Conservation (phyloP, 164 flowering plant genomes). For the Echeveria elegans region DNA sequence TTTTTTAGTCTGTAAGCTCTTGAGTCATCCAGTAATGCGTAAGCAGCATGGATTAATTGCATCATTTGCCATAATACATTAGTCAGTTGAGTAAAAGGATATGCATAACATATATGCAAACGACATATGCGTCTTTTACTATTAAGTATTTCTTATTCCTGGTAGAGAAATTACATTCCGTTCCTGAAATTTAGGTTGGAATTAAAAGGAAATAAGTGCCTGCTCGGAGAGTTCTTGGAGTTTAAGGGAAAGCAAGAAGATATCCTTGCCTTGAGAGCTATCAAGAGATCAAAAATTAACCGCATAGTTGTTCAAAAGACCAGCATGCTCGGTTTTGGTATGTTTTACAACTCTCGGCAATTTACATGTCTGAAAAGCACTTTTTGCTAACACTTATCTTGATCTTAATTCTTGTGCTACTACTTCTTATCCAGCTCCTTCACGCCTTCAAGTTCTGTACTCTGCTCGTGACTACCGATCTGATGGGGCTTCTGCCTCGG, state of each 20-base stretch:
- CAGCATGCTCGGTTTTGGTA: conserved; percentile 81
- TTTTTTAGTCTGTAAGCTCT: too few species aligned
- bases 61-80: too few species aligned
- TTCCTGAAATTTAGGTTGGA: conserved; percentile 52
- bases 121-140: background rate
- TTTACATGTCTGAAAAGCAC: too few species aligned
- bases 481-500: conserved; percentile 64
- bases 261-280: conserved; percentile 38
- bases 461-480: conserved; percentile 65
- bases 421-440: conserved; percentile 40
- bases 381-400: too few species aligned
- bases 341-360: background rate
- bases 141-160: background rate
- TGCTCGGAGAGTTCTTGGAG: conserved; percentile 82
- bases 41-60: too few species aligned
- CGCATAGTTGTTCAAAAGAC: conserved; percentile 59
- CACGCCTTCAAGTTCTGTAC: conserved; percentile 63
- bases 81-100: background rate
- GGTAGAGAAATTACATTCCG: background rate
- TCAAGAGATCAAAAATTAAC: conserved; percentile 78
- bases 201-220: conserved; percentile 53
- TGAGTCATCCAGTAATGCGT: too few species aligned
- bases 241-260: conserved; percentile 86
- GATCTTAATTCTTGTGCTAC: too few species aligned
- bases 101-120: background rate